Conservation (phyloP, 2,329 filamentous ascomycete genomes). For the Exophiala mesophila region DNA sequence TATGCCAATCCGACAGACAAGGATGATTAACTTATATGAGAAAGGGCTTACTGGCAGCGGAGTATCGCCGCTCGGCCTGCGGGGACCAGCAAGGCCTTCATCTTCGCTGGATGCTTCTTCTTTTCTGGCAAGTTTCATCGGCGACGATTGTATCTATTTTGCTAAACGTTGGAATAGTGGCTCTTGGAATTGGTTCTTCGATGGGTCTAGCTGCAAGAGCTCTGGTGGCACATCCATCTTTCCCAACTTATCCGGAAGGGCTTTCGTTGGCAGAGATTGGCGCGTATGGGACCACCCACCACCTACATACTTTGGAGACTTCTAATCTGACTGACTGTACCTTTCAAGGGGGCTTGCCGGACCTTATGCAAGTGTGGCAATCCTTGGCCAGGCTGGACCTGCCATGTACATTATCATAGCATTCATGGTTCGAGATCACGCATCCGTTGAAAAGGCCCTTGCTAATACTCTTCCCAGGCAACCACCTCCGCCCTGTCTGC, state of each 20-base stretch:
- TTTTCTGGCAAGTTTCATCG: constrained; percentile 2
- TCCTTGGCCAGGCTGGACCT: constrained; percentile 76
- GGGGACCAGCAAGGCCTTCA: constrained; percentile 8
- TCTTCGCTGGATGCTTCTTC: constrained; percentile 11
- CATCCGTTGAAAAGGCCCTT: no score
- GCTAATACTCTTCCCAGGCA: background rate
- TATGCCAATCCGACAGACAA: no score
- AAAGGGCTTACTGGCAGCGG: constrained; percentile 59
- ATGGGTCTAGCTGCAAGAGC: constrained; percentile 43
- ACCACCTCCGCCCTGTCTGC: constrained; percentile 46
- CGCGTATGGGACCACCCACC: constrained; percentile 15
- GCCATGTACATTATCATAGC: constrained; percentile 72
- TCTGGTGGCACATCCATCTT: constrained; percentile 37
- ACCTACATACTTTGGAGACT: no score
- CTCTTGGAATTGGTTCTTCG: constrained; percentile 43
- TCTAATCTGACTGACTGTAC: no score
- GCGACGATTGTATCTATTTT: no score
- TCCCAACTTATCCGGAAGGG: constrained; percentile 34
- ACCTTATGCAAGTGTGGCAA: constrained; percentile 75
- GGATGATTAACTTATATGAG: no score
- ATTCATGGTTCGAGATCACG: constrained; percentile 80
- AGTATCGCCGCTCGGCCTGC: constrained; percentile 37
- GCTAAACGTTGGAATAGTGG: constrained; percentile 1
- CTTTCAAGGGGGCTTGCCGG: constrained; percentile 55
- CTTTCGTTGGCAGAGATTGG: constrained; percentile 22